These are phyloP conservation scores for Buxus sempervirens DNA, from an alignment of 164 flowering plant genomes.

Conservation along the genomic window DNA sequence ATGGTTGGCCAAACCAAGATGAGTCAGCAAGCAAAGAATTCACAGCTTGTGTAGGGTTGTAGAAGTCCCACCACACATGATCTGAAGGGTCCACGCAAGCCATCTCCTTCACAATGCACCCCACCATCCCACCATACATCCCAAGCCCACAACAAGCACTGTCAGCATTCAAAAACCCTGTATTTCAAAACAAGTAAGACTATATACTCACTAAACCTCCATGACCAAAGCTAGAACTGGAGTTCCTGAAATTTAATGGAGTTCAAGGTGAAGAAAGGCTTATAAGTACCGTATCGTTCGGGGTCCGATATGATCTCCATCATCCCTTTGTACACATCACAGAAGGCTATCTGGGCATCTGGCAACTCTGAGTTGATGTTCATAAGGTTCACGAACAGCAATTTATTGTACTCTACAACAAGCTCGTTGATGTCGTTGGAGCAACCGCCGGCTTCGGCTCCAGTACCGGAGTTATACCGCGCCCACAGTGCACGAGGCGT, in stretches of 20 bases:
- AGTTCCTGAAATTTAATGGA: background rate
- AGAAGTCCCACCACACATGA: constrained; percentile 77
- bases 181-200: background rate
- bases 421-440: constrained; percentile 37
- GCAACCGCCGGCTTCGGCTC: constrained; percentile 22
- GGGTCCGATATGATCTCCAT: constrained; percentile 49
- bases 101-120: constrained; percentile 47
- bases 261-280: too few relatives aligned
- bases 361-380: constrained; percentile 34
- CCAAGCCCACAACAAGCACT: constrained; percentile 71
- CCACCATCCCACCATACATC: constrained; percentile 36
- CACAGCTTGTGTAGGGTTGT: constrained; percentile 56
- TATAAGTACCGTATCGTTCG: constrained; percentile 32
- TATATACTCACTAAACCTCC: background rate
- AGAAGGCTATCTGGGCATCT: constrained; percentile 48
- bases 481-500: constrained; percentile 41
- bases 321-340: constrained; percentile 60
- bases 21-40: constrained; percentile 58
- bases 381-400: constrained; percentile 35
- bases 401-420: constrained; percentile 41
- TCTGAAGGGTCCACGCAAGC: constrained; percentile 38
- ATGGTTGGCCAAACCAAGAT: constrained; percentile 54
- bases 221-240: background rate
- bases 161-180: constrained; percentile 52
- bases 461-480: constrained; percentile 14